These are phyloP conservation scores for Aegilops speltoides DNA, from an alignment of 176 grass and related monocot species.

Conservation along the genomic window DNA sequence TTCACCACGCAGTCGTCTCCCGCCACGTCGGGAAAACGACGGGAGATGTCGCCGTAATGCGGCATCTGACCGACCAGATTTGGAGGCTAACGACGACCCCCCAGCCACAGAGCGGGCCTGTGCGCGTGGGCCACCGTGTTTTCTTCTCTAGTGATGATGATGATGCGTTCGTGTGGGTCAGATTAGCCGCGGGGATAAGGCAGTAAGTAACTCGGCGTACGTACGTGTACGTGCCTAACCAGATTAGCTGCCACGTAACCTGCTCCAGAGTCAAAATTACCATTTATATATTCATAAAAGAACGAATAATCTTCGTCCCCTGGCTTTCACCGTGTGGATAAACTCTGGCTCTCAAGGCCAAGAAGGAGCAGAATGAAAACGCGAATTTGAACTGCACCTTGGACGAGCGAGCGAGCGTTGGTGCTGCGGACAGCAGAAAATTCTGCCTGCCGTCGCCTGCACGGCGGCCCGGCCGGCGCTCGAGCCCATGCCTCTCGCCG, in stretches of 20 bases:
- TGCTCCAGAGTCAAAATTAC: neutral
- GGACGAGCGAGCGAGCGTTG: too few species aligned
- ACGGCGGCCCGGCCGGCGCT: neutral
- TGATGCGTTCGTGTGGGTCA: slow-evolving; percentile 1
- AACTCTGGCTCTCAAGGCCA: neutral
- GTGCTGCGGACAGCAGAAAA: too few species aligned
- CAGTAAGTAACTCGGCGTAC: neutral
- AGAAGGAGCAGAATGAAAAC: neutral
- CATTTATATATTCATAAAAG: neutral
- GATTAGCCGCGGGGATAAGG: neutral
- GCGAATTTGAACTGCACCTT: too few species aligned
- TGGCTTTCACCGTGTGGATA: neutral
- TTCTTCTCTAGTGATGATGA: neutral
- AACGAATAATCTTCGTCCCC: neutral
- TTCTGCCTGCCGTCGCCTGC: too few species aligned
- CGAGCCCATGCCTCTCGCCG: neutral
- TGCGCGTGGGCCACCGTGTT: neutral
- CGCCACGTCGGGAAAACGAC: slow-evolving; percentile 8
- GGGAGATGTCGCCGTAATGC: slow-evolving; percentile 4
- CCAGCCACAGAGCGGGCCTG: neutral
- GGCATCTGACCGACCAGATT: slow-evolving; percentile 10
- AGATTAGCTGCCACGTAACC: too few species aligned
- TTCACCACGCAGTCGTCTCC: neutral
- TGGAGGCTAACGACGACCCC: slow-evolving; percentile 2
- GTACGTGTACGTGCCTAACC: neutral